Evolutionary conservation across 805 yeast species (phyloP).

Genomic region (Lipomyces kockii): DNA sequence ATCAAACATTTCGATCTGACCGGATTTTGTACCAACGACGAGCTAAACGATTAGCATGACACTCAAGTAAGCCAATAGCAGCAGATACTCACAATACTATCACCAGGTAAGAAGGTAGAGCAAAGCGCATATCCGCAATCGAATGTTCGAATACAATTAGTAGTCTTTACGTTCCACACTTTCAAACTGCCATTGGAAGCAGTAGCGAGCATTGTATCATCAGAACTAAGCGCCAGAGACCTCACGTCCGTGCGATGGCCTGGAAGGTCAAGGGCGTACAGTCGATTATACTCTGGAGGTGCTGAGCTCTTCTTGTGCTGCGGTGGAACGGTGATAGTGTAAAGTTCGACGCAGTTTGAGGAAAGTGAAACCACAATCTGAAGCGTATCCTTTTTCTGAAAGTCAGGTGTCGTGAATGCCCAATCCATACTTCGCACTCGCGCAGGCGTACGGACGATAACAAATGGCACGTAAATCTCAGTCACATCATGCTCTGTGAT

Average conservation of each 20-base stretch:
- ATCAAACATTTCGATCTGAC: conserved; percentile 82
- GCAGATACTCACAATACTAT: conserved; percentile 55
- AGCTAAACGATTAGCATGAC: conserved; percentile 41
- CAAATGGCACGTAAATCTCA: conserved; percentile 65
- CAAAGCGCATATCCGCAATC: conserved; percentile 87
- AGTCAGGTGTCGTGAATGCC: conserved; percentile 49
- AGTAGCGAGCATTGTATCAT: conserved; percentile 78
- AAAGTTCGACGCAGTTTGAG: conserved; percentile 76
- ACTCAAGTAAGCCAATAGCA: background rate
- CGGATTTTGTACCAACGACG: conserved; percentile 86
- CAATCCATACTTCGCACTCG: conserved; percentile 72
- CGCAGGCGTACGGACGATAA: conserved; percentile 64
- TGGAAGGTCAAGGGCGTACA: conserved; percentile 65
- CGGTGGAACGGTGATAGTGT: conserved; percentile 59
- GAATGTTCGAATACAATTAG: conserved; percentile 80
- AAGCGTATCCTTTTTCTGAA: conserved; percentile 49
- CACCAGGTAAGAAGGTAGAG: conserved; percentile 87
- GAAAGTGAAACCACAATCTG: conserved; percentile 69
- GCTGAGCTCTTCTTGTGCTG: conserved; percentile 48
- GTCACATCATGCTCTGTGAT: conserved; percentile 52
- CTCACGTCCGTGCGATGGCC: conserved; percentile 94
- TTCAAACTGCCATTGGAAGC: conserved; percentile 90
- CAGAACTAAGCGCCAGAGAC: conserved; percentile 79
- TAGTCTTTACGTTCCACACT: conserved; percentile 80
- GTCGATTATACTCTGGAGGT: conserved; percentile 47